Base-by-base conservation (phyloP, 306 rosid genomes). In the Fagus crenata region DNA sequence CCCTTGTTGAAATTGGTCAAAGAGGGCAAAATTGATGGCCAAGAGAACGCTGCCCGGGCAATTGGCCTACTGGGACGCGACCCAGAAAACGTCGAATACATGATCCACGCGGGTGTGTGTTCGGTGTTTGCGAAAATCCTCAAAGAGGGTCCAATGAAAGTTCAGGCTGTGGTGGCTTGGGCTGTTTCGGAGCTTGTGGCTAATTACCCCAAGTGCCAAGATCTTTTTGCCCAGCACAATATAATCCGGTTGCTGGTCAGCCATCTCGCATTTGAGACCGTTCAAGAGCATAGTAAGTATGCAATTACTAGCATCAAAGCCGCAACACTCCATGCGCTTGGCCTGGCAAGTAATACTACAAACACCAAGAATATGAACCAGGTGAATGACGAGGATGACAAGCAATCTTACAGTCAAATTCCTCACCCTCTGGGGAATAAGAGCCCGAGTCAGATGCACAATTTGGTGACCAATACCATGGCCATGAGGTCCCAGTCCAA, bases 211-310 rank as follows among this genome's bases (percentile, higher is more conserved):
- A 88, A 86, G 67, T 95, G 90, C 55, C 98, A 95, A 81, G 98
- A 95, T 82, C 86, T 89, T 37, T 95, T 95, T 67, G 92, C 88
- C 3, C 98, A 95, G 84, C 86, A 92, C 69, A 89, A 95, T n/a
- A 90, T 89, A 7, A 88, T 89, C 6, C 81, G 96, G 2, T 71
- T 93, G 49, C 97, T 95, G 5, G 97, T 95, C 9, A 74, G 93
- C 58, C 98, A 95, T 69, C 96, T 95, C 22, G 98, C 97, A 0
- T 95, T 95, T 31, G 98, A 92, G 56, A 92, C 97, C 0, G 89
- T 92, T 37, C 90, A 92, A 18, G 98, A 95, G 74, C 98, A 95
- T 59, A 92, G 96, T 39, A 95, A 90, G 88, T 95, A 95, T 43
- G 84, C 85, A 1, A 84, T 95, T 76, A 78, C 86, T 17, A 81